Evolutionary conservation across 2,329 filamentous ascomycete species (phyloP).

Genomic region (Keithomyces neogunnii): DNA sequence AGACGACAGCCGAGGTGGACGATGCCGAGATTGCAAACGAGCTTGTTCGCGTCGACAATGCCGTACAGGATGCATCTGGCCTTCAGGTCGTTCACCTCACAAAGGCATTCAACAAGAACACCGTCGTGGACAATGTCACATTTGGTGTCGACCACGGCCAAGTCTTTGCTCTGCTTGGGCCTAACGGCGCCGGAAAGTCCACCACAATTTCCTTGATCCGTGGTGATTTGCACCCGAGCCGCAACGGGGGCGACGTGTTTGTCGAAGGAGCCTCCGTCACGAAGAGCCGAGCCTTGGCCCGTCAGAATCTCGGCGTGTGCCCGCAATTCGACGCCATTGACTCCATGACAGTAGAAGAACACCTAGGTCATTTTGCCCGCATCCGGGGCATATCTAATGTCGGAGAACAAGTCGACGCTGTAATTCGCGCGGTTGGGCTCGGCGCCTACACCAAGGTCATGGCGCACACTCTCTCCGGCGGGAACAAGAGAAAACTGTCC

Average conservation of each 20-base stretch:
- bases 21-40: slow-evolving; percentile 60
- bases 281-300: slow-evolving; percentile 59
- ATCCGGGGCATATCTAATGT: slow-evolving; percentile 71
- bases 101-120: slow-evolving; percentile 67
- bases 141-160: slow-evolving; percentile 77
- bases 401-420: slow-evolving; percentile 66
- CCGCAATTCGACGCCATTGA: slow-evolving; percentile 86
- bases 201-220: slow-evolving; percentile 84
- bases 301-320: slow-evolving; percentile 78
- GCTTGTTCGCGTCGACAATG: slow-evolving; percentile 47
- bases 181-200: slow-evolving; percentile 86
- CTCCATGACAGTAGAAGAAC: slow-evolving; percentile 80
- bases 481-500: slow-evolving; percentile 88
- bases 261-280: slow-evolving; percentile 72
- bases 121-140: slow-evolving; percentile 77
- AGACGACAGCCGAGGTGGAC: slow-evolving; percentile 31
- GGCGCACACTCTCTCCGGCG: slow-evolving; percentile 73
- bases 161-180: slow-evolving; percentile 81
- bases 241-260: slow-evolving; percentile 66
- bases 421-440: slow-evolving; percentile 73
- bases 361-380: slow-evolving; percentile 79
- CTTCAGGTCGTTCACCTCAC: slow-evolving; percentile 73
- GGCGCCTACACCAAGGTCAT: slow-evolving; percentile 62
- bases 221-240: slow-evolving; percentile 71
- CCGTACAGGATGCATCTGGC: slow-evolving; percentile 43